Evolutionary conservation across 2,329 filamentous ascomycete genomes (phyloP), one percentile per base, ranked within the genome.

Genomic region (Fusarium piperis): DNA sequence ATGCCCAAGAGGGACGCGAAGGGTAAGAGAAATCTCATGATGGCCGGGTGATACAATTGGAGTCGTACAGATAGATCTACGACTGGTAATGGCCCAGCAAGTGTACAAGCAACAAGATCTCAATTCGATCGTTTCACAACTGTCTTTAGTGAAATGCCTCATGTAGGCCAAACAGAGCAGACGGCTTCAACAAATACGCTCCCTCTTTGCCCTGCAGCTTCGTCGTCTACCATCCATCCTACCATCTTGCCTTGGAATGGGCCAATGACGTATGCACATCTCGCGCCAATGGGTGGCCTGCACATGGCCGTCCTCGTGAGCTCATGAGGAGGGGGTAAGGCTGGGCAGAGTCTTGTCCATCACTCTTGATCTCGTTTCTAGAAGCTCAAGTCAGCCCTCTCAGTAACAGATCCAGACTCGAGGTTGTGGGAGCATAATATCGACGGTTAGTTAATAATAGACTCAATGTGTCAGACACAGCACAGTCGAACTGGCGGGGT

Each of bases 231-330:
- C 61, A 55, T 53, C 63, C 60, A 65, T 69, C 60, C 52, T 26
- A 44, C 20, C 61, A 55, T 53, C 63, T 62, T 68, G 61, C 71
- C 71, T 73, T 73, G 71, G 67, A 73, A 73, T 44, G 38, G 68
- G 39, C 67, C 57, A 65, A 73, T 73, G 71, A 73, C 71, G 71
- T 73, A 73, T 63, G 56, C 32, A 51, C 10, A 11, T 51, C 51
- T 58, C 28, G 60, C 38, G 39, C 70, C 64, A 71, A 73, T 73
- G 64, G 70, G 28, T 58, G 64, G 23, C 64, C 52, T 63, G 67
- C 64, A 71, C 67, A 73, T 73, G 58, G 57, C 66, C 60, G 55
- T 52, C 60, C 57, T 62, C 53, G 51, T 41, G 59, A 55, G 51
- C 63, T 64, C 23, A 55, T 70, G 56, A 62, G 48, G 59, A 58